Evolutionary conservation across 129 eudicot genomes (phyloP), one percentile per base, ranked within the genome.

Genomic region (sunflower (Helianthus annuus)): DNA sequence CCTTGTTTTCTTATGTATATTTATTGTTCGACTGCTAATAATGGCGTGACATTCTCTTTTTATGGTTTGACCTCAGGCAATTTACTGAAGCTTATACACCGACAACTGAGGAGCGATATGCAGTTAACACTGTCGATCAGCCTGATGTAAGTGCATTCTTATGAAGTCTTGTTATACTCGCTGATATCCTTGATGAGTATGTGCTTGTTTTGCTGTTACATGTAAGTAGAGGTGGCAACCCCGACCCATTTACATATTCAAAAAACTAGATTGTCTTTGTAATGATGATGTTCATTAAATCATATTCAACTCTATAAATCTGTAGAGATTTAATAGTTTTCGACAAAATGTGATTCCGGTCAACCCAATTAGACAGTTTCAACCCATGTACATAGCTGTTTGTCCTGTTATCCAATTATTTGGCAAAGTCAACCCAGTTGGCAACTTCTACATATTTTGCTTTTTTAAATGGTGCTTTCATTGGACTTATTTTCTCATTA

Each of bases 61-160:
- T 7, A 71, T 73, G 54, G 59, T 64, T 57, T 16, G 56, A 61
- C 48, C 22, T 79, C 83, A 94, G 99, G 81, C 87, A 87, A 49
- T 94, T 83, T 80, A 68, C 96, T 70, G 97, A 94, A 48, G 82
- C 38, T 15, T 83, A 90, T 78, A 57, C 81, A 60, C 73, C 91
- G 22, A 90, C 90, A 40, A 83, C 85, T 34, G 94, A 80, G 54
- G 93, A 90, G 72, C 81, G 86, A 65, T 94, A 84, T 90, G 86
- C 93, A 42, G 99, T 85, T 53, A 86, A 86, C 77, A 77, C 66
- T 63, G 87, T 94, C 49, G 96, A 90, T 27, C 93, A 79, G 72
- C 86, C 86, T 67, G 80, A 66, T 52, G 99, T 90, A 80, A 80
- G 91, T 83, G 22, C 53, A 48, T 24, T 46, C 53, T 73, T 7